phyloP scores from a whole-genome alignment of 441 rosid genomes.

The Populus hybrid region DNA sequence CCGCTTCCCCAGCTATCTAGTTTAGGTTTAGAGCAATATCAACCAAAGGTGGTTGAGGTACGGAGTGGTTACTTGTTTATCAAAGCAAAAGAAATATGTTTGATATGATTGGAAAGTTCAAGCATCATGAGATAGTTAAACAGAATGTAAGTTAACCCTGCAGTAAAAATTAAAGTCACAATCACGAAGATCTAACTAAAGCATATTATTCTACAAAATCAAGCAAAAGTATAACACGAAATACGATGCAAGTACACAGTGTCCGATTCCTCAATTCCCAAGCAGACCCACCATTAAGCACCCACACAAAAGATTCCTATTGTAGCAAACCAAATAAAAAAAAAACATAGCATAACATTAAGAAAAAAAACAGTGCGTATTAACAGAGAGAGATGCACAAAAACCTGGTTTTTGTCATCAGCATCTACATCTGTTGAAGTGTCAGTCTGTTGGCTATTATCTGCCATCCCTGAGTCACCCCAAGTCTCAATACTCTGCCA shows the following conservation, averaged over 20 bases:
- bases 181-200: slow-evolving; percentile 10
- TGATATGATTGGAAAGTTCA: background rate
- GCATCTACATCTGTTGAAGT: slow-evolving; percentile 92
- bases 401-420: slow-evolving; percentile 76
- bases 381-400: slow-evolving; percentile 1
- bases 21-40: background rate
- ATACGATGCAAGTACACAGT: slow-evolving; percentile 5
- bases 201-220: slow-evolving; percentile 10
- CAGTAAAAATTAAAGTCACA: background rate
- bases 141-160: background rate
- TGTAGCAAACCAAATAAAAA: background rate
- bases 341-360: background rate
- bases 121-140: background rate
- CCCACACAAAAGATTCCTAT: slow-evolving; percentile 18
- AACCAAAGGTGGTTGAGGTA: background rate
- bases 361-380: slow-evolving; percentile 15
- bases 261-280: slow-evolving; percentile 25
- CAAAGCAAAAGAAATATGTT: background rate
- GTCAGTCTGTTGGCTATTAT: slow-evolving; percentile 94
- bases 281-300: slow-evolving; percentile 21
- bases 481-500: slow-evolving; percentile 59
- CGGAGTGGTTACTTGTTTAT: background rate
- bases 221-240: background rate
- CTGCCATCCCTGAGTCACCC: slow-evolving; percentile 84
- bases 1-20: background rate